Evolutionary conservation across 2,329 filamentous ascomycete genomes (phyloP).

Genomic region (Xylariaceae sp.): DNA sequence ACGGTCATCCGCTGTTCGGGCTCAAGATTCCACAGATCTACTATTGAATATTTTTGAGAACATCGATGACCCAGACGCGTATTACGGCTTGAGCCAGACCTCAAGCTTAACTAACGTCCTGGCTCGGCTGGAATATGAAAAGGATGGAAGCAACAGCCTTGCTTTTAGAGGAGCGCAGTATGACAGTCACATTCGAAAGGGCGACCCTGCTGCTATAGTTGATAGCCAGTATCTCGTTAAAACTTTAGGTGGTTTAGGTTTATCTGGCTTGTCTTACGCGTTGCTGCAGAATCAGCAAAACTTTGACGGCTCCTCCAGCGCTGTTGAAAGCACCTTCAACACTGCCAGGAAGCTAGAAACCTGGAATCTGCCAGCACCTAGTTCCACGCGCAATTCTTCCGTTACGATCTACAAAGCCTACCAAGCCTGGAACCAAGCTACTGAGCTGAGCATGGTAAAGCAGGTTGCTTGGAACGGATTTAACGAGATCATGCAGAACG

Average conservation of each 20-base stretch:
- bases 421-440: conserved; percentile 75
- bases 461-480: conserved; percentile 68
- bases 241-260: conserved; percentile 78
- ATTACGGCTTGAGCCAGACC: conserved; percentile 86
- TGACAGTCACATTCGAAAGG: conserved; percentile 77
- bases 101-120: conserved; percentile 79
- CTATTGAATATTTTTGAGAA: conserved; percentile 86
- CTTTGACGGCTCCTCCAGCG: conserved; percentile 60
- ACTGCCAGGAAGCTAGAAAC: conserved; percentile 84
- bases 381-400: conserved; percentile 64
- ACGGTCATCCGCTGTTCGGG: conserved; percentile 65
- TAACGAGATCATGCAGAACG: conserved; percentile 61
- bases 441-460: conserved; percentile 59
- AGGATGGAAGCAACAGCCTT: conserved; percentile 83
- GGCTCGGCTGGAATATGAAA: conserved; percentile 85
- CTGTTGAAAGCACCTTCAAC: conserved; percentile 74
- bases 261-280: conserved; percentile 84
- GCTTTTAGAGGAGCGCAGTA: conserved; percentile 91
- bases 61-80: conserved; percentile 94
- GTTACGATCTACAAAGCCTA: conserved; percentile 80
- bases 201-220: conserved; percentile 57
- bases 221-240: conserved; percentile 76
- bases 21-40: conserved; percentile 67
- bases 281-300: conserved; percentile 72
- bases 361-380: conserved; percentile 86